These are phyloP conservation scores for Coemansia sp. DNA, from an alignment of 192 early-diverging fungal species.

Conservation along the genomic window DNA sequence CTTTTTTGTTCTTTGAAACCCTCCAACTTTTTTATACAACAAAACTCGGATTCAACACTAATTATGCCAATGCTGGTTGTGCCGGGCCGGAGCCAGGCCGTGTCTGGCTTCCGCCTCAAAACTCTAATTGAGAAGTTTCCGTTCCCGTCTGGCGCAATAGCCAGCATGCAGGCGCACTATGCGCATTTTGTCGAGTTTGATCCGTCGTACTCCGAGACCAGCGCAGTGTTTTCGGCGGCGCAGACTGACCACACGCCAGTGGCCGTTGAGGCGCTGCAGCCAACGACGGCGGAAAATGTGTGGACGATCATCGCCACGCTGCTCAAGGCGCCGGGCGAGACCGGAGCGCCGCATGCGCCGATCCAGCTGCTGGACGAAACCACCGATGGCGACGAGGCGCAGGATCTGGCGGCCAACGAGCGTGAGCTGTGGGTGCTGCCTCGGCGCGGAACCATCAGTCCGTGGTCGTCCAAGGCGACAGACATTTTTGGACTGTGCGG, in stretches of 20 bases:
- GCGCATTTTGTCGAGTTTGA: conserved; percentile 74
- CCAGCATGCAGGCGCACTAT: conserved; percentile 62
- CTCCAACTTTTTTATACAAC: background rate
- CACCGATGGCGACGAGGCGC: background rate
- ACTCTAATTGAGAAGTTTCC: conserved; percentile 63
- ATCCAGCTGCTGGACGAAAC: conserved; percentile 34
- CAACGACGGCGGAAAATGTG: conserved; percentile 16
- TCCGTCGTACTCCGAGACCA: conserved; percentile 26
- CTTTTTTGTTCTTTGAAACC: background rate
- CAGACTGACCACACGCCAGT: conserved; percentile 29
- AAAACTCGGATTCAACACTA: background rate
- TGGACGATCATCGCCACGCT: conserved; percentile 42
- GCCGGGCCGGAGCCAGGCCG: conserved; percentile 72
- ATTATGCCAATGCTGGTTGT: conserved; percentile 75
- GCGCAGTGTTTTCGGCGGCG: conserved; percentile 53
- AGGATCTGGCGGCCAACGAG: conserved; percentile 10
- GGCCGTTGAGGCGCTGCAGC: conserved; percentile 11
- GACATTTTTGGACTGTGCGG: conserved; percentile 95
- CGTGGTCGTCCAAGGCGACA: conserved; percentile 99
- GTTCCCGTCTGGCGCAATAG: conserved; percentile 54
- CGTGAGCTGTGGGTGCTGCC: conserved; percentile 74
- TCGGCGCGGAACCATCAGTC: conserved; percentile 93
- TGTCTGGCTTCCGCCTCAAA: conserved; percentile 73
- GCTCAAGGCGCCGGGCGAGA: conserved; percentile 38
- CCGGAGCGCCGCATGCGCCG: conserved; percentile 14